phyloP scores from a whole-genome alignment of 352 stramenopile species.

The Pythium phragmiticola region DNA sequence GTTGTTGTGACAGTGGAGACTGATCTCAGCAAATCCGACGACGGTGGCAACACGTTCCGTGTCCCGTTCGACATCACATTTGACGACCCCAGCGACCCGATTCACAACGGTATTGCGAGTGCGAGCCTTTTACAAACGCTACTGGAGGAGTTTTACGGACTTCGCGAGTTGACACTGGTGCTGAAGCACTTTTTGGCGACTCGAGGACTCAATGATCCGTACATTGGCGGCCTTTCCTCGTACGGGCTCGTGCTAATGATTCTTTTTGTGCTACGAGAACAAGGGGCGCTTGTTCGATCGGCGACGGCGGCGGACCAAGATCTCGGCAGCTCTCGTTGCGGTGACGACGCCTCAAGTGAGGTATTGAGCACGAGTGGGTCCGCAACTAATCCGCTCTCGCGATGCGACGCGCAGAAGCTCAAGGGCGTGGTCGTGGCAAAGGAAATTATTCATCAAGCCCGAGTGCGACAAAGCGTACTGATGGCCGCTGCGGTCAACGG shows the following conservation, averaged over 20 bases:
- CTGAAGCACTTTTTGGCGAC: slow-evolving; percentile 91
- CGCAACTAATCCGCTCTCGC: slow-evolving; percentile 1
- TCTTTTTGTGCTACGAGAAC: slow-evolving; percentile 58
- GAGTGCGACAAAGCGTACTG: slow-evolving; percentile 28
- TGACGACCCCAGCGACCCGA: slow-evolving; percentile 51
- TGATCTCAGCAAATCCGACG: not conserved
- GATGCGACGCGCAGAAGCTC: slow-evolving; percentile 35
- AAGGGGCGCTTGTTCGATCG: slow-evolving; percentile 42
- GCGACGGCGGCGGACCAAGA: slow-evolving; percentile 17
- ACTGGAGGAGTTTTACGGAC: slow-evolving; percentile 62
- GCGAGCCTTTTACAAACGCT: slow-evolving; percentile 69
- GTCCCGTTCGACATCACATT: slow-evolving; percentile 87
- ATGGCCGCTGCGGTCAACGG: slow-evolving; percentile 31
- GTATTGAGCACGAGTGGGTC: not conserved
- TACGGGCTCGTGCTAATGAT: slow-evolving; percentile 88
- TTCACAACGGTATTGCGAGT: slow-evolving; percentile 77
- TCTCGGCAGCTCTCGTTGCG: not conserved
- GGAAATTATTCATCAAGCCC: slow-evolving; percentile 54
- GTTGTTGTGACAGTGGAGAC: slow-evolving; percentile 46
- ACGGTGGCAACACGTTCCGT: slow-evolving; percentile 18
- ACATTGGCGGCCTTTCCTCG: slow-evolving; percentile 87
- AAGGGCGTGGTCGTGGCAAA: slow-evolving; percentile 46
- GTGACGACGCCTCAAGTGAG: not conserved
- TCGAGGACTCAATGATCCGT: slow-evolving; percentile 86
- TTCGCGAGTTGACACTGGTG: slow-evolving; percentile 83